Evolutionary conservation across 2,329 filamentous ascomycete species (phyloP).

Genomic region (Fusarium praegraminearum): DNA sequence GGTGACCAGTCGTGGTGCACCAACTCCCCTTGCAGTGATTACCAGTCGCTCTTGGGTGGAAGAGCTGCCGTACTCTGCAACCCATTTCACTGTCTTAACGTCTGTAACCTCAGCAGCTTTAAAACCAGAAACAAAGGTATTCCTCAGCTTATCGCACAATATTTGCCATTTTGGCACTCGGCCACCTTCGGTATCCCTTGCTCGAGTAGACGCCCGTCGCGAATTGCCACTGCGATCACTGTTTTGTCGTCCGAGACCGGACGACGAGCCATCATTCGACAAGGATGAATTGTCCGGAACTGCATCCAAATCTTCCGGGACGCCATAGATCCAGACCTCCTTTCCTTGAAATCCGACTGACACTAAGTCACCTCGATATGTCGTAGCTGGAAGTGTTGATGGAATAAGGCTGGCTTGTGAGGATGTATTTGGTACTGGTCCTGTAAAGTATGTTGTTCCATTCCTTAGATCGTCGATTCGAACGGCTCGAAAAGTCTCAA

Average conservation of each 20-base stretch:
- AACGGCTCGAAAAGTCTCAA: constrained; percentile 82
- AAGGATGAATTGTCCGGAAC: constrained; percentile 58
- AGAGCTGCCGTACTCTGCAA: constrained; percentile 65
- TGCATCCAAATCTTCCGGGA: constrained; percentile 78
- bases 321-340: constrained; percentile 82
- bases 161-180: constrained; percentile 76
- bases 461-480: constrained; percentile 80
- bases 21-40: constrained; percentile 78
- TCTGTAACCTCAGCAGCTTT: constrained; percentile 74
- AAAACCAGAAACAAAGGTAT: constrained; percentile 76
- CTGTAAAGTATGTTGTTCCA: constrained; percentile 83
- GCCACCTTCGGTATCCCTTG: constrained; percentile 47
- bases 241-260: constrained; percentile 49
- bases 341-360: constrained; percentile 78
- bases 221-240: constrained; percentile 48
- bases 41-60: constrained; percentile 70
- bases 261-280: constrained; percentile 40
- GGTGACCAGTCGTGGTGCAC: constrained; percentile 66
- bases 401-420: constrained; percentile 72
- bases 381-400: constrained; percentile 75
- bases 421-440: constrained; percentile 67
- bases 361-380: constrained; percentile 76
- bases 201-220: constrained; percentile 50
- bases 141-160: constrained; percentile 75
- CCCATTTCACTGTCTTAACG: constrained; percentile 78